A percentile compares a stretch with the other conserved stretches of the same genome.
Conservation (phyloP, 345 rosid genomes). For the Lenwebbia sp. region DNA sequence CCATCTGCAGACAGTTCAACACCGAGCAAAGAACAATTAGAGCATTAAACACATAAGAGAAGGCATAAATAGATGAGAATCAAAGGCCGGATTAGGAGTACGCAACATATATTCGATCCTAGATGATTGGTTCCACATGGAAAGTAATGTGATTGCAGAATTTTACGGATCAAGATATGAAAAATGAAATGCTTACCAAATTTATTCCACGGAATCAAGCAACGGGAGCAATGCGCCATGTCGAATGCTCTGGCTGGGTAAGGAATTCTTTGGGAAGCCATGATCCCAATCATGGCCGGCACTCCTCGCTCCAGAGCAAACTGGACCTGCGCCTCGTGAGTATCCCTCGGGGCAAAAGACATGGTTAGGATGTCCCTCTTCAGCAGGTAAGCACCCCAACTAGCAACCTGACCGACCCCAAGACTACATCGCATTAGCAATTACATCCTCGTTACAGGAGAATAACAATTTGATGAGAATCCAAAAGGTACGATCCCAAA, state of each 20-base stretch:
- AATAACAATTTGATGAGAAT: not conserved
- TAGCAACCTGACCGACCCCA: constrained; percentile 57
- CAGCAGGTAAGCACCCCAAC: constrained; percentile 90
- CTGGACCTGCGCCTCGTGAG: constrained; percentile 95
- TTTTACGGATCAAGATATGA: not conserved
- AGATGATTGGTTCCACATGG: not conserved
- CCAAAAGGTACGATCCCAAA: not conserved
- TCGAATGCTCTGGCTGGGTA: constrained; percentile 96
- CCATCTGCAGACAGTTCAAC: constrained; percentile 40
- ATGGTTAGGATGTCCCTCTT: constrained; percentile 67
- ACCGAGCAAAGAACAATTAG: not conserved
- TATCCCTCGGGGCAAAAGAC: constrained; percentile 97
- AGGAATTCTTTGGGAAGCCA: constrained; percentile 83
- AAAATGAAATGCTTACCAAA: constrained; percentile 29
- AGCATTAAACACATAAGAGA: not conserved
- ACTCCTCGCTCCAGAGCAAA: constrained; percentile 97
- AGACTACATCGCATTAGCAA: not conserved
- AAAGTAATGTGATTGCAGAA: not conserved
- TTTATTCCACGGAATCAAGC: constrained; percentile 79
- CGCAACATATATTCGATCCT: not conserved
- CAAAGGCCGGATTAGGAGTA: not conserved
- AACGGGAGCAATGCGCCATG: constrained; percentile 96
- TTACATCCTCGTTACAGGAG: not conserved
- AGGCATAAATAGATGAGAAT: not conserved
- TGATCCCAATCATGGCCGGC: constrained; percentile 84